phyloP scores from a whole-genome alignment of 2,329 filamentous ascomycete genomes.

The Aspergillus pseudonomiae region DNA sequence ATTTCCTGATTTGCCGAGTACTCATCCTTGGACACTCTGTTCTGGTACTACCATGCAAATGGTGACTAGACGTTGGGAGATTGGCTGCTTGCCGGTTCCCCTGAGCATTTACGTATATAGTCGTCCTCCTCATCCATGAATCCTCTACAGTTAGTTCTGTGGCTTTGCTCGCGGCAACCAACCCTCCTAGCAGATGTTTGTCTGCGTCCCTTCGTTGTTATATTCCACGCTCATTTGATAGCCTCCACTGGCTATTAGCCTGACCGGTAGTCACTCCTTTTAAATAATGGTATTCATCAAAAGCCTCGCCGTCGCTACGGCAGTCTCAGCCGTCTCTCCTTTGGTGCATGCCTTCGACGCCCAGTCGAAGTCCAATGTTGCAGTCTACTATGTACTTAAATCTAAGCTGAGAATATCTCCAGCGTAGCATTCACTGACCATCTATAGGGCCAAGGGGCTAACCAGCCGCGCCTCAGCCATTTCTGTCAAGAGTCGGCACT shows the following conservation, averaged over 20 bases:
- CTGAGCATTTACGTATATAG: constrained; percentile 1
- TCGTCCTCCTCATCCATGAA: constrained; percentile 13
- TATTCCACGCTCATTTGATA: constrained; percentile 32
- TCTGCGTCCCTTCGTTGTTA: constrained; percentile 61
- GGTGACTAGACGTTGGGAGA: background rate
- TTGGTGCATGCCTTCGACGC: constrained; percentile 46
- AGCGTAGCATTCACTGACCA: constrained; percentile 13
- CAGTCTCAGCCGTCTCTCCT: constrained; percentile 35
- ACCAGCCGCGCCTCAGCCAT: constrained; percentile 52
- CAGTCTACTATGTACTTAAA: constrained; percentile 54
- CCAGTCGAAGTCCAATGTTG: constrained; percentile 51
- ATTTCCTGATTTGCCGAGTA: background rate
- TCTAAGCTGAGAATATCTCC: background rate
- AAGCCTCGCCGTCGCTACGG: constrained; percentile 39
- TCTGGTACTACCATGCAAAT: background rate
- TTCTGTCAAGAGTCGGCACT: constrained; percentile 56
- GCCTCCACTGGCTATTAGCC: constrained; percentile 40
- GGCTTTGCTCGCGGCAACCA: constrained; percentile 20
- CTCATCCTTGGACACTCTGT: background rate
- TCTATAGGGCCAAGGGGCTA: constrained; percentile 54
- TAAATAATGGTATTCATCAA: constrained; percentile 41
- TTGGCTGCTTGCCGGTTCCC: background rate
- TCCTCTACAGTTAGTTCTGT: constrained; percentile 17
- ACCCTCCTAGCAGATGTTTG: constrained; percentile 39
- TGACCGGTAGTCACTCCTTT: constrained; percentile 35